Base-by-base conservation (phyloP, 2,329 filamentous ascomycete genomes). In the Remersonia thermophila region DNA sequence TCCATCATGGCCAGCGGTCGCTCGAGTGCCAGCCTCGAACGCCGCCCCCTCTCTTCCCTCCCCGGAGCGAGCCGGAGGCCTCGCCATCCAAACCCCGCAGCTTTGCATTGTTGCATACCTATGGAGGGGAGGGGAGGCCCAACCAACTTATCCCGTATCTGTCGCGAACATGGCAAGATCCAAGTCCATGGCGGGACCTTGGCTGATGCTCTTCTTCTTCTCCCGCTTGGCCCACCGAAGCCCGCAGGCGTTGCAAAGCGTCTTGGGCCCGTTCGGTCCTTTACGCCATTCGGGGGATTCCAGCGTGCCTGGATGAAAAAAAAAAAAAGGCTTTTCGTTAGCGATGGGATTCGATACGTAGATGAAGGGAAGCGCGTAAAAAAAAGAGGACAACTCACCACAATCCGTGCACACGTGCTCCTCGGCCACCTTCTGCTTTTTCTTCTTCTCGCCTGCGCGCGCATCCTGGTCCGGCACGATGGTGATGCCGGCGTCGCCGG, bases 331-430 rank as follows among this genome's bases (percentile, higher is more conserved):
- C 13, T n/a, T n/a, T n/a, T n/a, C n/a, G n/a, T n/a, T n/a, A n/a
- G n/a, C n/a, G n/a, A n/a, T n/a, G n/a, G n/a, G n/a, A n/a, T n/a
- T n/a, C n/a, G n/a, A n/a, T n/a, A n/a, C n/a, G n/a, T n/a, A n/a
- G n/a, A 23, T 23, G 20, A 23, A 23, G 20, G n/a, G n/a, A n/a
- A n/a, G n/a, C n/a, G n/a, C n/a, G n/a, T n/a, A n/a, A n/a, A n/a
- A n/a, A n/a, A n/a, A n/a, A n/a, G n/a, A 26, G 13, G 17, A 27
- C 18, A 30, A 39, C 29, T 63, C 62, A 66, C 89, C 87, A 60
- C 89, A 96, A 57, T 95, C 89, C 1, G 84, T 89, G 58, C 89
- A 96, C 27, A 94, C 84, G 54, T 95, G 95, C 65, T 95, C 87
- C 53, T 94, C 77, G 2, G 72, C 70, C 16, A 75, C 69, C 56